Conservation (phyloP, 2,329 filamentous ascomycete species). For the Septoria linicola region DNA sequence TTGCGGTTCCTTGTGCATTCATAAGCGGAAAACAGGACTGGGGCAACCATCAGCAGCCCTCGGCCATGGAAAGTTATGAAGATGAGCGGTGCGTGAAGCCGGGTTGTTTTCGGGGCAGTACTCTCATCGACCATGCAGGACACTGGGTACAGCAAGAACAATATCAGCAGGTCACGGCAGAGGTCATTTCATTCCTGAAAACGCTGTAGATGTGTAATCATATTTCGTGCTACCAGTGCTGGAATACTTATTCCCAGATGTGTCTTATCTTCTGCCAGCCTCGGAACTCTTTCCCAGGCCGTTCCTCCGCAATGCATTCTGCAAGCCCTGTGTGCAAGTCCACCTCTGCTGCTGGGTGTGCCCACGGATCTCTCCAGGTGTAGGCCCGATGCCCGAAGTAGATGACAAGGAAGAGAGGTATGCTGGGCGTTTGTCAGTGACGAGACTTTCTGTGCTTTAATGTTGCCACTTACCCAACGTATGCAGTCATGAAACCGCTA, state of each 20-base stretch:
- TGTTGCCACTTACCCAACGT: slow-evolving; percentile 44
- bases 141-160: slow-evolving; percentile 71
- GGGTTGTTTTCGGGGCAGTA: slow-evolving; percentile 55
- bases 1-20: slow-evolving; percentile 61
- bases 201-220: slow-evolving; percentile 3
- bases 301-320: slow-evolving; percentile 37
- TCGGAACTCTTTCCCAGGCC: slow-evolving; percentile 30
- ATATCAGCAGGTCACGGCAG: slow-evolving; percentile 51
- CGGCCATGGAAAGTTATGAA: slow-evolving; percentile 59
- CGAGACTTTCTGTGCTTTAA: neutral
- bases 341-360: slow-evolving; percentile 49
- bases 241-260: slow-evolving; percentile 23
- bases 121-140: slow-evolving; percentile 59
- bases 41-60: slow-evolving; percentile 67
- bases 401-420: slow-evolving; percentile 59
- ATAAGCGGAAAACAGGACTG: slow-evolving; percentile 64
- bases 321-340: slow-evolving; percentile 51
- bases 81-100: slow-evolving; percentile 37
- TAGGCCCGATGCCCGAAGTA: slow-evolving; percentile 55
- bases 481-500: slow-evolving; percentile 63
- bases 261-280: slow-evolving; percentile 40
- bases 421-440: slow-evolving; percentile 41
- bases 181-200: slow-evolving; percentile 1
- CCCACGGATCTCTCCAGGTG: slow-evolving; percentile 53
- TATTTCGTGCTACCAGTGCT: neutral